Evolutionary conservation across 805 yeast genomes (phyloP).

Genomic region (Monosporozyma solicola): DNA sequence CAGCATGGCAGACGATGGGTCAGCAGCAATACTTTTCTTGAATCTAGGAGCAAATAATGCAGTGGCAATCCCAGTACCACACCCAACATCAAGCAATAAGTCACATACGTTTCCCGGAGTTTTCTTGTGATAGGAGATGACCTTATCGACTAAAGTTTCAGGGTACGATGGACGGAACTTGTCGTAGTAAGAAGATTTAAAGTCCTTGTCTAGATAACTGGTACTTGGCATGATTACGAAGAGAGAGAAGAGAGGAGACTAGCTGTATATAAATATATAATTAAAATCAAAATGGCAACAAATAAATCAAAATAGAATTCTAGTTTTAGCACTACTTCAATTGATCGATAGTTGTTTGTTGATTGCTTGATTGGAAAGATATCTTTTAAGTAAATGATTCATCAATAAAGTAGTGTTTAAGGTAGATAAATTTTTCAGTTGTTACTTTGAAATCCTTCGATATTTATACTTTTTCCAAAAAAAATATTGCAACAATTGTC

Average conservation of each 20-base stretch:
- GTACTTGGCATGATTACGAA: conserved; percentile 6
- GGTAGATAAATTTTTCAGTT: background rate
- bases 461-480: background rate
- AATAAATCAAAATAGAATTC: background rate
- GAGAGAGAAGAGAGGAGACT: background rate
- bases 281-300: background rate
- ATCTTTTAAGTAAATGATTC: background rate
- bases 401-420: background rate
- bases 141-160: conserved; percentile 34
- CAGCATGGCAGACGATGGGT: conserved; percentile 48
- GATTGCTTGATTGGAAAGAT: background rate
- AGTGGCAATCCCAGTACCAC: conserved; percentile 66
- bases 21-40: conserved; percentile 45
- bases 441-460: background rate
- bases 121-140: conserved; percentile 35
- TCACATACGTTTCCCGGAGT: conserved; percentile 10
- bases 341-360: background rate
- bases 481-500: background rate
- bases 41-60: conserved; percentile 30
- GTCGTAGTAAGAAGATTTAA: conserved; percentile 7
- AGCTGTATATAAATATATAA: background rate
- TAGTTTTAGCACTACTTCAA: background rate
- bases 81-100: conserved; percentile 48
- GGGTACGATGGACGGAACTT: conserved; percentile 40
- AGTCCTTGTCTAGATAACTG: conserved; percentile 8